Evolutionary conservation across 1,284 basidiomycete genomes (phyloP).

Genomic region (Agaricales sp.): DNA sequence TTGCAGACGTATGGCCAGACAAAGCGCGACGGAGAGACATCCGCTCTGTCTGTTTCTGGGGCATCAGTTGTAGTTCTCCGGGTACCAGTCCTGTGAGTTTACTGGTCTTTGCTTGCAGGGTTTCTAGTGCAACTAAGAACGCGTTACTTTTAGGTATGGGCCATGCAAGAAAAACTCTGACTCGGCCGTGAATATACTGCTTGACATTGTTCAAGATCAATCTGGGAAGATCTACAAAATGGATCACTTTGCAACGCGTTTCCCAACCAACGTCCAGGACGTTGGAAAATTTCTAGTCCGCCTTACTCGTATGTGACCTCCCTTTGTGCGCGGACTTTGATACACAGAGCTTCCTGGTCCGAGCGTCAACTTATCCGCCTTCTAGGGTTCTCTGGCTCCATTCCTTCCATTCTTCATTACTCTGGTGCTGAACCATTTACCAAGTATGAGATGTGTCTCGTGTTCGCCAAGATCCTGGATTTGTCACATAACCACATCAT

Average conservation of each 20-base stretch:
- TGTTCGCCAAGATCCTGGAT: conserved; percentile 59
- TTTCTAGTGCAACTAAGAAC: neutral
- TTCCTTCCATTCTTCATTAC: conserved; percentile 69
- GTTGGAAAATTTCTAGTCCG: conserved; percentile 67
- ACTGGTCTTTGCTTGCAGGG: conserved; percentile 3
- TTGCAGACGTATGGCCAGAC: conserved; percentile 70
- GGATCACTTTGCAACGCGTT: conserved; percentile 80
- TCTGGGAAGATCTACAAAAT: conserved; percentile 74
- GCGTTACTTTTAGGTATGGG: conserved; percentile 48
- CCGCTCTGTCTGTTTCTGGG: conserved; percentile 42
- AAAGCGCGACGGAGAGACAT: conserved; percentile 69
- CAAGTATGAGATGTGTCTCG: conserved; percentile 76
- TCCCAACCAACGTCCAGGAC: conserved; percentile 72
- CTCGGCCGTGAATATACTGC: conserved; percentile 67
- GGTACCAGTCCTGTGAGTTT: conserved; percentile 67
- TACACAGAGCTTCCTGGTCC: neutral
- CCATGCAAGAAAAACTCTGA: conserved; percentile 69
- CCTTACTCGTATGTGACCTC: conserved; percentile 37
- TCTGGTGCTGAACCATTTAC: conserved; percentile 68
- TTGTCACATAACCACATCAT: conserved; percentile 58
- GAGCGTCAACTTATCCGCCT: neutral
- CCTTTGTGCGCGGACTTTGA: neutral
- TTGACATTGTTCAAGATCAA: conserved; percentile 71
- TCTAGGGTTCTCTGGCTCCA: conserved; percentile 24
- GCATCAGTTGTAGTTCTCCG: conserved; percentile 56